Evolutionary conservation across 2,329 filamentous ascomycete species (phyloP).

Genomic region (Dactylellina haptotyla): DNA sequence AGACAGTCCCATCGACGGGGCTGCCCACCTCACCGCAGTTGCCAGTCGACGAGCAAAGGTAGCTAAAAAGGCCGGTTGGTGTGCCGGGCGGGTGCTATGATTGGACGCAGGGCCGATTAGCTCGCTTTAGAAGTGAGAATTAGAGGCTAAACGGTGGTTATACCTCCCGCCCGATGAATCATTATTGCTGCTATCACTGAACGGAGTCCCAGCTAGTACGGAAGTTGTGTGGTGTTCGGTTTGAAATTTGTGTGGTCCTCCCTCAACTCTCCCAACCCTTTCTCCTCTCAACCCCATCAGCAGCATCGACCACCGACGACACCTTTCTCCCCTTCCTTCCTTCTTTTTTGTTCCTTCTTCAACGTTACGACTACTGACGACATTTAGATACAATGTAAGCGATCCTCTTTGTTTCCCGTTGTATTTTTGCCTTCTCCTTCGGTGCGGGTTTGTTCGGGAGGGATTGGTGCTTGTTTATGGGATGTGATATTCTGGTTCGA

Average conservation of each 20-base stretch:
- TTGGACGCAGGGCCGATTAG: not conserved
- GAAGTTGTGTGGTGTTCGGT: conserved; percentile 16
- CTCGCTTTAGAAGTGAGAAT: not conserved
- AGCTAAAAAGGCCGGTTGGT: conserved; percentile 21
- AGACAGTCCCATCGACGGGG: conserved; percentile 45
- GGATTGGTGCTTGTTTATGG: conserved; percentile 9
- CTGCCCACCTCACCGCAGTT: conserved; percentile 8
- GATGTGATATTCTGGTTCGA: too few relatives aligned
- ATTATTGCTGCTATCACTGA: conserved; percentile 11
- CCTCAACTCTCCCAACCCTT: conserved; percentile 10
- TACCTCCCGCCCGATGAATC: conserved; percentile 18
- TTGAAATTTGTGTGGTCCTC: conserved; percentile 30
- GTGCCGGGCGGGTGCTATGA: conserved; percentile 7
- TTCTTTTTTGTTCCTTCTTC: not conserved
- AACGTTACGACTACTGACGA: conserved; percentile 47
- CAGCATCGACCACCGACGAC: conserved; percentile 34
- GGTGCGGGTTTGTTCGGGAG: conserved; percentile 1
- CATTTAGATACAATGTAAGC: conserved; percentile 46
- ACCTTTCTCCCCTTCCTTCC: conserved; percentile 15
- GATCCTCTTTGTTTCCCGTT: not conserved
- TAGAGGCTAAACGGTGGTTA: conserved; percentile 9
- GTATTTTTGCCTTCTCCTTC: too few relatives aligned
- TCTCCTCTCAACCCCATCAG: conserved; percentile 11
- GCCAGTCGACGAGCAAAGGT: not conserved
- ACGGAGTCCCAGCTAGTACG: not conserved